Evolutionary conservation across 2,329 filamentous ascomycete species (phyloP).

Genomic region (Fusarium drepaniforme): DNA sequence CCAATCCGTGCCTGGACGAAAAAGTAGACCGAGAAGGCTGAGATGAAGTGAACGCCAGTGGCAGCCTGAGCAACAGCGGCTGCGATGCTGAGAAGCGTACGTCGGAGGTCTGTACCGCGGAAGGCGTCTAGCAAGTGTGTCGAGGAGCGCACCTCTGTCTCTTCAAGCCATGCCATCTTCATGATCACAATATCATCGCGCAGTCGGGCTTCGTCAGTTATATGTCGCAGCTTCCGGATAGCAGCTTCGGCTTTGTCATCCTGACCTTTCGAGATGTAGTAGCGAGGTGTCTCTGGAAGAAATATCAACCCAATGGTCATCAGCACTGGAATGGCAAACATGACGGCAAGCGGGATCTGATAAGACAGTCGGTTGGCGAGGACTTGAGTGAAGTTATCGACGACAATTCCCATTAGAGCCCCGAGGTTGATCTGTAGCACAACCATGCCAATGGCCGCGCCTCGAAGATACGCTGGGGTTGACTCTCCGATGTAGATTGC

Average conservation of each 20-base stretch:
- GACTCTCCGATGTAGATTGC: neutral
- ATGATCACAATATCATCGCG: neutral
- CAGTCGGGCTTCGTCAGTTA: neutral
- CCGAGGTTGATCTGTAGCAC: neutral
- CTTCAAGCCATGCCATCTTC: neutral
- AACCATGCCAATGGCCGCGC: neutral
- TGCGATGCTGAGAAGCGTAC: neutral
- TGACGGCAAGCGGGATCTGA: neutral
- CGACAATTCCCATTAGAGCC: neutral
- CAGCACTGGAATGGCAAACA: neutral
- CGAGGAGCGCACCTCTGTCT: neutral
- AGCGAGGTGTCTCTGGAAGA: neutral
- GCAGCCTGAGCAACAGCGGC: neutral
- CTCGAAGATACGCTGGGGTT: neutral
- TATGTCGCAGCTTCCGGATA: neutral
- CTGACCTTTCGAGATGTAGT: neutral
- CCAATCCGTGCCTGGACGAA: neutral
- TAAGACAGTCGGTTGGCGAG: neutral
- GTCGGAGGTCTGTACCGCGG: neutral
- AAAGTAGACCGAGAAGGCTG: neutral
- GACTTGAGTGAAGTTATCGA: neutral
- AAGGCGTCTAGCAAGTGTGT: neutral
- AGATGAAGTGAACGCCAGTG: neutral
- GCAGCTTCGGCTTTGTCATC: neutral
- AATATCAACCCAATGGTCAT: neutral